Evolutionary conservation across 495 filamentous ascomycete genomes (phyloP).

Genomic region (Podospora pseudocomata): DNA sequence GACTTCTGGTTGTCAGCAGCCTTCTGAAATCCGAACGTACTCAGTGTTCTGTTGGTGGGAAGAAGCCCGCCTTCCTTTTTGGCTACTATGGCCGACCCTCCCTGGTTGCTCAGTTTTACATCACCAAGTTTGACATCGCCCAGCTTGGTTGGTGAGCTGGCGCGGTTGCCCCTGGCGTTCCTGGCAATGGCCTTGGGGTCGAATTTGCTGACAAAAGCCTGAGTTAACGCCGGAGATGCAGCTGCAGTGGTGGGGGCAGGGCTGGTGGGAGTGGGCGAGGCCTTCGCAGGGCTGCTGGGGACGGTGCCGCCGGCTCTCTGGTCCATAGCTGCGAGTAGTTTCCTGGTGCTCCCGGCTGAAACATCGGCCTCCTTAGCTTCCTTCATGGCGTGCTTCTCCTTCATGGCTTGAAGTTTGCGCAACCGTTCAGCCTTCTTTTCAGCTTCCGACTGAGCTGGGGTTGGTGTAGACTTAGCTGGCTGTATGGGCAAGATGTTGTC

Average conservation of each 20-base stretch:
- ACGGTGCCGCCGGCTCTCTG: slow-evolving; percentile 56
- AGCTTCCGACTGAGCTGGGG: slow-evolving; percentile 62
- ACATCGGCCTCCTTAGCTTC: slow-evolving; percentile 71
- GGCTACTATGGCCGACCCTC: slow-evolving; percentile 29
- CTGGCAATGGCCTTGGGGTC: slow-evolving; percentile 84
- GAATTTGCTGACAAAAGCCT: slow-evolving; percentile 74
- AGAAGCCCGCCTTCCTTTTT: slow-evolving; percentile 25
- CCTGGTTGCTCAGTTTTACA: slow-evolving; percentile 27
- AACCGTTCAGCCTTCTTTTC: slow-evolving; percentile 81
- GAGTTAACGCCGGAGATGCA: slow-evolving; percentile 37
- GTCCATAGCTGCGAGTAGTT: slow-evolving; percentile 72
- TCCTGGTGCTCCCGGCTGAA: slow-evolving; percentile 58
- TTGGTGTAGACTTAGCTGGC: slow-evolving; percentile 50
- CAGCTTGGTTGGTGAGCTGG: slow-evolving; percentile 37
- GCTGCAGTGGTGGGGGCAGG: slow-evolving; percentile 39
- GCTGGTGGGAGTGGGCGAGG: slow-evolving; percentile 54
- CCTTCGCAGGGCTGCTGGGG: slow-evolving; percentile 50
- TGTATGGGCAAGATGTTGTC: slow-evolving; percentile 26
- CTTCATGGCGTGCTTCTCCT: slow-evolving; percentile 79
- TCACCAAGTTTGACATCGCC: slow-evolving; percentile 35
- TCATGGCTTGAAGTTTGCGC: slow-evolving; percentile 87
- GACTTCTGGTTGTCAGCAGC: slow-evolving; percentile 62
- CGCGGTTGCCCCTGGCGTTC: slow-evolving; percentile 57
- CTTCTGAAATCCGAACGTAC: slow-evolving; percentile 77
- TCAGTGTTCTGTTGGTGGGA: slow-evolving; percentile 50